phyloP scores from a whole-genome alignment of 1,284 basidiomycete genomes.

The Heterobasidion parviporum region DNA sequence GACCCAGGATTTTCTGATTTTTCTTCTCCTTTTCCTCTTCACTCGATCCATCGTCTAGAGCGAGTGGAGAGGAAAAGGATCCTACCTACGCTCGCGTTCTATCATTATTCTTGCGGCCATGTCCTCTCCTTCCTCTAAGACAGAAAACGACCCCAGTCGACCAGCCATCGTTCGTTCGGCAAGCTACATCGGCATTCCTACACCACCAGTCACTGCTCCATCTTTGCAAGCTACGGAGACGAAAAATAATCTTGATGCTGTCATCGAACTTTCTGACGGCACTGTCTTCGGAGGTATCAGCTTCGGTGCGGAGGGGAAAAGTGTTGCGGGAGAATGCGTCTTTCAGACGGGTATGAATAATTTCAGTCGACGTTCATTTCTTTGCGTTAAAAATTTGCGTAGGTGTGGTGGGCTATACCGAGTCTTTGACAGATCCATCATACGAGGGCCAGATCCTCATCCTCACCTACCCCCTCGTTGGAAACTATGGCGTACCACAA shows the following conservation, averaged over 20 bases:
- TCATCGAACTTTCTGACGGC: slow-evolving; percentile 91
- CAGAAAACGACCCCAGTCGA: slow-evolving; percentile 24
- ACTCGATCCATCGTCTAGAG: slow-evolving; percentile 22
- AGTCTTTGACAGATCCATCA: slow-evolving; percentile 97
- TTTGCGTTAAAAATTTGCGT: slow-evolving; percentile 4
- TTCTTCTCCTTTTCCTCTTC: slow-evolving; percentile 38
- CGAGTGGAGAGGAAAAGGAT: slow-evolving; percentile 54
- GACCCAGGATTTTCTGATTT: slow-evolving; percentile 2
- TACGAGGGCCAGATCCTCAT: slow-evolving; percentile 98
- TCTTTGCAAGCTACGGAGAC: slow-evolving; percentile 18
- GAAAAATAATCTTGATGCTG: slow-evolving; percentile 35
- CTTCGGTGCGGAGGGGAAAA: slow-evolving; percentile 90
- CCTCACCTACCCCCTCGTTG: slow-evolving; percentile 94
- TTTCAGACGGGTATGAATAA: slow-evolving; percentile 92
- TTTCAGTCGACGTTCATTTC: slow-evolving; percentile 1
- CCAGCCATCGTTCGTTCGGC: slow-evolving; percentile 39
- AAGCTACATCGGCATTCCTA: slow-evolving; percentile 35
- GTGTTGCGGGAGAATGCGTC: slow-evolving; percentile 95
- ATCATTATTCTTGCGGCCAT: neutral
- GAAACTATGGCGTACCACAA: slow-evolving; percentile 97
- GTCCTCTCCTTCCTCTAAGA: slow-evolving; percentile 11
- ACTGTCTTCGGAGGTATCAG: slow-evolving; percentile 84
- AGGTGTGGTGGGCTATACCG: slow-evolving; percentile 99
- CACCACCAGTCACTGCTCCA: slow-evolving; percentile 45
- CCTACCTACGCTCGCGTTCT: neutral